phyloP scores from a whole-genome alignment of 768 basidiomycete genomes.

The Termitomyces sp. region DNA sequence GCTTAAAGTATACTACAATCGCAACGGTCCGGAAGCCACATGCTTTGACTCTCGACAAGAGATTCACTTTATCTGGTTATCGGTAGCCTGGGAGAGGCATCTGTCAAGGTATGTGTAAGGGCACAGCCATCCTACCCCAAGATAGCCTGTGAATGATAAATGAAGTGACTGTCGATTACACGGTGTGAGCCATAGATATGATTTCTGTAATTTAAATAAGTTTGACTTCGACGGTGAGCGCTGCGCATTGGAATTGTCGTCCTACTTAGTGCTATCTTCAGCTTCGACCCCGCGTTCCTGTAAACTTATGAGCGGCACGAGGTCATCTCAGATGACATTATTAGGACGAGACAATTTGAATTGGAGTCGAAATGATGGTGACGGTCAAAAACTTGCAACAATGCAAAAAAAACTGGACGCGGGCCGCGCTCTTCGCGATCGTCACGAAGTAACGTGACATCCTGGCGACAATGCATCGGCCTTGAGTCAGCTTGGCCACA shows the following conservation, averaged over 20 bases:
- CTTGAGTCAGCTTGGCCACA: slow-evolving; percentile 14
- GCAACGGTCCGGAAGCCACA: not conserved
- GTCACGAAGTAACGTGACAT: slow-evolving; percentile 1
- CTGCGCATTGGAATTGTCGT: no score
- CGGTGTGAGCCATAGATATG: no score
- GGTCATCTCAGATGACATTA: not conserved
- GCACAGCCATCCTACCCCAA: not conserved
- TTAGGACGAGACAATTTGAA: not conserved
- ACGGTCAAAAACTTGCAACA: not conserved
- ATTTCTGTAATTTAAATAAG: no score
- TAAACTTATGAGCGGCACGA: not conserved
- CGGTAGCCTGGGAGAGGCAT: not conserved
- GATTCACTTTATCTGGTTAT: no score
- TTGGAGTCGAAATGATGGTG: not conserved
- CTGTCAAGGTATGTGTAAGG: not conserved
- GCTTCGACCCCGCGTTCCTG: not conserved
- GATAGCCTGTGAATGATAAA: not conserved
- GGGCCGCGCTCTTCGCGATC: not conserved
- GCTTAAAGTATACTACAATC: no score
- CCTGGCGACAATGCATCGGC: not conserved
- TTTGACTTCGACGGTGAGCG: no score
- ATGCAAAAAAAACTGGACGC: not conserved
- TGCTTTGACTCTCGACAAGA: no score
- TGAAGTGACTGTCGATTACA: no score
- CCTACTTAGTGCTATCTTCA: not conserved